These are phyloP conservation scores for Gentiana macrophylla DNA, from an alignment of 257 asterid genomes.

Conservation along the genomic window DNA sequence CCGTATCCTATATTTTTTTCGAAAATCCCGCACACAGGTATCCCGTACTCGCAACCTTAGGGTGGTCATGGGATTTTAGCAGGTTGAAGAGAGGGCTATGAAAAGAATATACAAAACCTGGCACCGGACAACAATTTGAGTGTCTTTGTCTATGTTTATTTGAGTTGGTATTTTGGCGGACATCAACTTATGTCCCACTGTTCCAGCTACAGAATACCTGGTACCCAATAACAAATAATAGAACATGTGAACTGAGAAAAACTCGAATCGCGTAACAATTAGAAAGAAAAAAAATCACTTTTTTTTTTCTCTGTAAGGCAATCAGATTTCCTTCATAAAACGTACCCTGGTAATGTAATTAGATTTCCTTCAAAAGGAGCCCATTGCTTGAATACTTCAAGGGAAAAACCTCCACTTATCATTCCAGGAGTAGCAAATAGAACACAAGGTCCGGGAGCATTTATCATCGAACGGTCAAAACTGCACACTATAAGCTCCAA, in stretches of 20 bases:
- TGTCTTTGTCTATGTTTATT: constrained; percentile 45
- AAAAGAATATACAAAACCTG: constrained; percentile 37
- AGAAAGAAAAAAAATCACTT: not conserved
- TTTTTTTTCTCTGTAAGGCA: not conserved
- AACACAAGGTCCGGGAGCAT: constrained; percentile 92
- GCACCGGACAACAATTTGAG: constrained; percentile 75
- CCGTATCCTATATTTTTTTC: too few relatives aligned
- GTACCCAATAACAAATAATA: constrained; percentile 5
- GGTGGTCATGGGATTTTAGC: too few relatives aligned
- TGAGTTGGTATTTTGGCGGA: constrained; percentile 61
- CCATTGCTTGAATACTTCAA: constrained; percentile 92
- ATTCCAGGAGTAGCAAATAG: constrained; percentile 98
- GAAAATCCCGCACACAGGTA: too few relatives aligned
- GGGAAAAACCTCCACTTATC: constrained; percentile 89
- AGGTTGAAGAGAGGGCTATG: constrained; percentile 1
- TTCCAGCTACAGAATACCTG: constrained; percentile 83
- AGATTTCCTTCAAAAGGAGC: constrained; percentile 81
- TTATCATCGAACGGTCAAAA: constrained; percentile 72
- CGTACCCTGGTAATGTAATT: constrained; percentile 80
- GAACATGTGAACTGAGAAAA: constrained; percentile 1
- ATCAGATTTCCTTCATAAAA: not conserved
- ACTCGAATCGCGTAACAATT: not conserved
- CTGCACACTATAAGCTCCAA: constrained; percentile 45
- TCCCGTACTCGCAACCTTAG: too few relatives aligned
- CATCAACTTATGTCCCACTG: constrained; percentile 68